Evolutionary conservation across 805 yeast species (phyloP), one percentile per base, ranked within the genome.

Genomic region (Aciculoconidium aculeatum): DNA sequence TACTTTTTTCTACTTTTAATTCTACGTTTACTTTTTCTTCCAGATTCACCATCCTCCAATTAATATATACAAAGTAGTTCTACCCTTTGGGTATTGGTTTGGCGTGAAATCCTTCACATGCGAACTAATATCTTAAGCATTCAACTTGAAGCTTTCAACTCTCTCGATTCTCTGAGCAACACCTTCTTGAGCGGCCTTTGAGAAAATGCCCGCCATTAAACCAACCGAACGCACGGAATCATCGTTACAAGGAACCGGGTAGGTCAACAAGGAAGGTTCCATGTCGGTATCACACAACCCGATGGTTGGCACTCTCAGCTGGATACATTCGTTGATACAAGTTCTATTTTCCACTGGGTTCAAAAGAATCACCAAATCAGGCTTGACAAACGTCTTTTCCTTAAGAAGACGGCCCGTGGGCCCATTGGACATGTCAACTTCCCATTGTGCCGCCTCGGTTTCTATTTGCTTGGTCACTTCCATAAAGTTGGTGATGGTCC

Each of bases 181-280:
- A 22, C 98, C 98, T 28, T 67, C 69, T 52, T 81, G 78, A 16
- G 92, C 97, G 10, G 96, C 88, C 49, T 72, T 79, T 13, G 92
- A 78, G 37, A 92, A 67, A 11, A 88, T 78, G 35, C 97, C 96
- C 31, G 77, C 62, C 43, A 92, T 71, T 41, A 92, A 65, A 40
- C 84, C 80, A 7, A 81, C 76, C 6, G 94, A 73, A 55, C 98
- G 74, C 35, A 76, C 61, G 6, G 94, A 80, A 53, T 88, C 96
- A 54, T 92, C 97, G 53, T 92, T 92, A 39, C 94, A 94, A 11
- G 97, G 97, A 42, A 92, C 83, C 29, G 97, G 94, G 51, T 92
- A 92, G 2, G 96, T 86, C 31, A 90, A 83, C 43, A 81, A 61
- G 10, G 83, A 73, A 6, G 96, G 94, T 51, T 92, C 96, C 53